Evolutionary conservation across 352 stramenopile genomes (phyloP), one percentile per base, ranked within the genome.

Genomic region (Pythium volutum): DNA sequence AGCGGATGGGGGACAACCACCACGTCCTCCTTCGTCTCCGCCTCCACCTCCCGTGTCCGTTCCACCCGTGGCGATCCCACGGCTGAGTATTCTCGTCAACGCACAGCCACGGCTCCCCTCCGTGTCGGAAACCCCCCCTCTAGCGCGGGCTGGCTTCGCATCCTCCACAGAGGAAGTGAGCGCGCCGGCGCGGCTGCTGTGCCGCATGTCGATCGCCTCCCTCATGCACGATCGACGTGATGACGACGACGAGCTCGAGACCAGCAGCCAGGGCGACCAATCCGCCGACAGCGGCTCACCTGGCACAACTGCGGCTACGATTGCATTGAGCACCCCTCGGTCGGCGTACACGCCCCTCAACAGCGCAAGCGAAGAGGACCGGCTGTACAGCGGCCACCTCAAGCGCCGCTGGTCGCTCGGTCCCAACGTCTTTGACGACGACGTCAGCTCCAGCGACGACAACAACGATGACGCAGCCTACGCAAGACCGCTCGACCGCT

Each of bases 401-500:
- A 56, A 62, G 46, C 52, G 53, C 2, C 43, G 22, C 14, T 46
- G 29, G 22, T 42, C 54, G 29, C 16, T 49, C 29, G 25, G 47
- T 7, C 46, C 52, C 3, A 38, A 61, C 26, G 26, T 33, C 39
- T 58, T 56, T 55, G 55, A 62, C 15, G 47, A 64, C 23, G 68
- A 74, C 38, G 57, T 59, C 46, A 62, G 55, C 25, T 27, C 55
- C 14, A 58, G 58, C n/a, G 47, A 53, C 1, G 47, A 53, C n/a
- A 27, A 48, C 7, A 27, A 48, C 7, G 67, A 75, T 9, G 59
- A 60, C 23, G 31, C 31, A 36, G 34, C 42, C 23, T 49, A 69
- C 49, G 68, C 78, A 11, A 41, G 45, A 4, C 47, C 63, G 54
- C 70, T 33, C 41, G 56, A 33, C 54, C 56, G 36, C 71, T 75